Evolutionary conservation across 2,329 filamentous ascomycete genomes (phyloP), one percentile per base, ranked within the genome.

Genomic region (Tolypocladium pustulatum): DNA sequence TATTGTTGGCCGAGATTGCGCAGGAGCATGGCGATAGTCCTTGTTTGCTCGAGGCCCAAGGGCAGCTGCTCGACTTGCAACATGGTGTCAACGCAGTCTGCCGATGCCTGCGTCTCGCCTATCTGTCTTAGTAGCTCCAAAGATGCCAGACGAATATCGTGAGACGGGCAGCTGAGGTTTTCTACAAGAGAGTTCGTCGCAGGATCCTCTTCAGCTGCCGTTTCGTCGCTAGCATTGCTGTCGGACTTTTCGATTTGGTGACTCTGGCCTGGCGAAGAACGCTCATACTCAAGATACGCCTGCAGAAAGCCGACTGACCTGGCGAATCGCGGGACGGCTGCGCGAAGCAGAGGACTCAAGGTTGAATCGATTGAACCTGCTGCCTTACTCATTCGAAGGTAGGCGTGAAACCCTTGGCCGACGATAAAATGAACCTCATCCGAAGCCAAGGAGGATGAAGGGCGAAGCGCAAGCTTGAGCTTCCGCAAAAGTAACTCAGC

Each of bases 21-120:
- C 57, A 97, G 81, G 62, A 93, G 86, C 82, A 97, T 95, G 2
- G 90, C 87, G 38, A 96, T 83, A 22, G 84, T 84, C 58, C 94
- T 84, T 56, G 85, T 83, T 55, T 88, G 90, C 59, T 92, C 84
- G 4, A 96, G 78, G 54, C 83, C 84, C n/a, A 96, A 74, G 0
- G 90, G 86, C 7, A 87, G 90, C 62, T 91, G 82, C 70, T 97
- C 92, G 20, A 92, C 85, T 62, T 90, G 82, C 20, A 92, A 79
- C 74, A 96, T 93, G 8, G 85, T 69, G 3, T 73, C 68, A 22
- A 75, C 57, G 34, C 65, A 65, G 25, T 67, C 65, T 2, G 62
- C 58, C 5, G 64, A 61, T n/a, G 67, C 67, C 5, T 65, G 58
- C 4, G 57, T 51, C 22, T 63, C 58, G 37, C 63, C 78, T 20